Evolutionary conservation across 2,329 filamentous ascomycete species (phyloP), one percentile per base, ranked within the genome.

Genomic region (Cercospora berteroae): DNA sequence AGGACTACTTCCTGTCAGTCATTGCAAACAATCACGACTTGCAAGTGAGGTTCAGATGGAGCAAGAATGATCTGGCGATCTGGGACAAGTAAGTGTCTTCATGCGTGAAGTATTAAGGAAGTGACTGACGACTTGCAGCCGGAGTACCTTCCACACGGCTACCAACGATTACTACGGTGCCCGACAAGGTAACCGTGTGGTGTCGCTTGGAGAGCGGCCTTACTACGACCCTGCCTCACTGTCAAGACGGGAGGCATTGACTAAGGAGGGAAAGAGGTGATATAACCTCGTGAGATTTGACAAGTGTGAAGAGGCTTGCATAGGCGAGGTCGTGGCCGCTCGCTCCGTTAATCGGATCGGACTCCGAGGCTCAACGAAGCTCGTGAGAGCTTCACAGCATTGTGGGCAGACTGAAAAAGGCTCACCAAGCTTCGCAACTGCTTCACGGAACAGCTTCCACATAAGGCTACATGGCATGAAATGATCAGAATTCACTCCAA

Each of bases 1-100:
- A 72, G n/a, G 64, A 69, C 16, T 74, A 67, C 25, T 74, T 75
- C 64, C 56, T 70, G 16, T 66, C 73, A 48, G 39, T 74, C n/a
- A 70, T 88, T 6, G 78, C 83, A 2, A 85, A 84, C 1, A 87
- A 83, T 6, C 89, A 90, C 50, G 90, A 93, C 77, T 82, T 90
- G 67, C 89, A 92, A 72, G 89, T 86, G 5, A 84, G 90, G 18
- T 87, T 89, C 74, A 83, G 85, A 70, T 90, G 89, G 88, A 82
- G 83, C 52, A 84, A 86, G 59, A 84, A 86, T 50, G 89, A 90
- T 66, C 86, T 91, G 1, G 88, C 88, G 0, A 83, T 91, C 66
- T 71, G 71, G 71, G 71, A 73, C 31, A 73, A 73, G 64, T 66
- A 56, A 57, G 64, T 57, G 9, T 8, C 18, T 48, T n/a, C 16